Evolutionary conservation across 2,329 filamentous ascomycete genomes (phyloP).

Genomic region (Triangularia verruculosa): DNA sequence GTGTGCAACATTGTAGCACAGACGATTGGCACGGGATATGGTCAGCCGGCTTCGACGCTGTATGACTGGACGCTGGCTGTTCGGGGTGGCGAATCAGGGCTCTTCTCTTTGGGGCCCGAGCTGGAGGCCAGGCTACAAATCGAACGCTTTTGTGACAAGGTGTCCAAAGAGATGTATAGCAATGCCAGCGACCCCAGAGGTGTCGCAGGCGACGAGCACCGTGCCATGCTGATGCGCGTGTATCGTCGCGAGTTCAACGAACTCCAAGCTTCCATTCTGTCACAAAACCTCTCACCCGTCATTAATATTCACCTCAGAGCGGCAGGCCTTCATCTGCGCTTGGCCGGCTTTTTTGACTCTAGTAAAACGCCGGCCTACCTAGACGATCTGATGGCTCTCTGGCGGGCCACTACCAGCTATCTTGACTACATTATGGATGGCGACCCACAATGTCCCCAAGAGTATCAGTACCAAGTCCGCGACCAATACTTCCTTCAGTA

Average conservation of each 20-base stretch:
- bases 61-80: conserved; percentile 72
- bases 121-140: conserved; percentile 67
- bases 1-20: conserved; percentile 83
- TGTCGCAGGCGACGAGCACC: conserved; percentile 64
- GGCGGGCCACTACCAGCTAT: conserved; percentile 68
- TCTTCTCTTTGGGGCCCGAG: conserved; percentile 58
- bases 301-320: conserved; percentile 68
- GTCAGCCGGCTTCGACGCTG: conserved; percentile 73
- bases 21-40: conserved; percentile 77
- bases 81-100: conserved; percentile 57
- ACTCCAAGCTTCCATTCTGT: conserved; percentile 58
- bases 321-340: conserved; percentile 69
- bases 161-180: conserved; percentile 76
- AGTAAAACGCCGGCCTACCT: conserved; percentile 68
- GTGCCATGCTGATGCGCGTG: conserved; percentile 63
- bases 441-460: conserved; percentile 41
- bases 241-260: conserved; percentile 64
- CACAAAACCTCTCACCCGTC: conserved; percentile 55
- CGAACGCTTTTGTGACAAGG: conserved; percentile 72
- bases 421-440: conserved; percentile 62
- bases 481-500: conserved; percentile 59
- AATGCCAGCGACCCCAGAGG: conserved; percentile 71
- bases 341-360: conserved; percentile 79
- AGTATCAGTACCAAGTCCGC: conserved; percentile 44
- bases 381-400: conserved; percentile 72